Base-by-base conservation (phyloP, 1,139 yeast genomes). In the Spencermartinsiella ligniputridi region DNA sequence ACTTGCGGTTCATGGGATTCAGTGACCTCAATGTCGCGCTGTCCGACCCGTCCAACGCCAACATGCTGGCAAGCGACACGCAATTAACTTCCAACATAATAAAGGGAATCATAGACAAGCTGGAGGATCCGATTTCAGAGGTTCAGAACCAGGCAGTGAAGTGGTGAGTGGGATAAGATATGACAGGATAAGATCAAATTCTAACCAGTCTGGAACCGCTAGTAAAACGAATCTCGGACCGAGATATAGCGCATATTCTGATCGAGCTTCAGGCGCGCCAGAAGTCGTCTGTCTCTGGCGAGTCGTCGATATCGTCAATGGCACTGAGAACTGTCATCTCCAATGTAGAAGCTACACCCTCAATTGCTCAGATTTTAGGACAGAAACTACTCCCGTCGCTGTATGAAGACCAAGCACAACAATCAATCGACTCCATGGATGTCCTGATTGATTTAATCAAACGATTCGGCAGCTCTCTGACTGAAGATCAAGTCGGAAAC, bases 1-100 rank as follows among this genome's bases (percentile, higher is more conserved):
- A 88, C 60, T 70, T 84, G 54, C 72, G 96, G 58, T 87, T 81
- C 64, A 88, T 88, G 96, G 95, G 92, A 2, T 69, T 87, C 50
- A 85, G 79, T 54, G 96, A 88, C 59, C 72, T 87, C 55, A 78
- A 76, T 55, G 76, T 75, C 56, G 69, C 68, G 49, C 72, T 67
- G 46, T 52, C 54, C 53, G 57, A 51, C 53, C 68, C 41, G 54
- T 63, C 40, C 53, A 62, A 51, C 29, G 54, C 56, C 5, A 53
- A 58, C 35, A 51, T 60, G 24, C 60, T 66, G 37, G 56, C 55
- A 44, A 55, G 54, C 33, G 68, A 64, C 39, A 48, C 58, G 24
- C 50, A 56, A 4, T 52, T 60, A 45, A 55, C 63, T 5, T 41
- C 50, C 3, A 53, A 61, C 13, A 75, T 83, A 52, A 66, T 76